Percentiles rank a stretch among this genome's conserved stretches.
Conservation (phyloP, 1,284 basidiomycete species). For the Bondarzewia mesenterica region DNA sequence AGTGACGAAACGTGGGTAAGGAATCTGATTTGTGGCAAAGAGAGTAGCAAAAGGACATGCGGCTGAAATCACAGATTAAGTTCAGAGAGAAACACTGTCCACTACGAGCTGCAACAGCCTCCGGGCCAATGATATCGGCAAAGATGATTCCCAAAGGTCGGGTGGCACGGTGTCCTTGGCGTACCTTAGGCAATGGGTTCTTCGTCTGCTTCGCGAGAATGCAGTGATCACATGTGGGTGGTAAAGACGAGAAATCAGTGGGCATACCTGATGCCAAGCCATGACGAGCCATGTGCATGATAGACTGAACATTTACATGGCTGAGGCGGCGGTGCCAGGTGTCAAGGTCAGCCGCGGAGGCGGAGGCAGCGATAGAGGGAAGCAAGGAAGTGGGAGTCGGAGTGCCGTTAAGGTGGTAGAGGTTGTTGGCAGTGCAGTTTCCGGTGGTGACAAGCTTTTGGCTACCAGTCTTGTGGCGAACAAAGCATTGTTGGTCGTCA, state of each 20-base stretch:
- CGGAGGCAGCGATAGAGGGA: not conserved
- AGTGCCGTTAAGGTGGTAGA: not conserved
- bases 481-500: not conserved
- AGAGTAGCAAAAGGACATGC: conserved; percentile 21
- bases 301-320: conserved; percentile 20
- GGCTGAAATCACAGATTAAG: conserved; percentile 25
- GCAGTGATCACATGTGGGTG: conserved; percentile 18
- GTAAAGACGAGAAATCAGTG: conserved; percentile 14
- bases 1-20: conserved; percentile 14
- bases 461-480: too few relatives aligned
- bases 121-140: conserved; percentile 24
- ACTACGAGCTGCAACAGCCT: conserved; percentile 15
- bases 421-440: not conserved
- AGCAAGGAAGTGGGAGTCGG: not conserved
- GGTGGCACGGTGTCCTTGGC: conserved; percentile 13
- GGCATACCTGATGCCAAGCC: conserved; percentile 25
- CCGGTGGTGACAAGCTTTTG: not conserved
- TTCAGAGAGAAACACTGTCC: conserved; percentile 26
- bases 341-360: conserved; percentile 11
- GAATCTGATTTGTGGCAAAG: conserved; percentile 20
- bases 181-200: conserved; percentile 5
- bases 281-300: conserved; percentile 20
- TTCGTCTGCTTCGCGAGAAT: conserved; percentile 14
- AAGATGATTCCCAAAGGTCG: conserved; percentile 21
- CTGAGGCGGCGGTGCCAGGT: conserved; percentile 26